Conservation (phyloP, 306 rosid genomes). For the Benincasa hispida region DNA sequence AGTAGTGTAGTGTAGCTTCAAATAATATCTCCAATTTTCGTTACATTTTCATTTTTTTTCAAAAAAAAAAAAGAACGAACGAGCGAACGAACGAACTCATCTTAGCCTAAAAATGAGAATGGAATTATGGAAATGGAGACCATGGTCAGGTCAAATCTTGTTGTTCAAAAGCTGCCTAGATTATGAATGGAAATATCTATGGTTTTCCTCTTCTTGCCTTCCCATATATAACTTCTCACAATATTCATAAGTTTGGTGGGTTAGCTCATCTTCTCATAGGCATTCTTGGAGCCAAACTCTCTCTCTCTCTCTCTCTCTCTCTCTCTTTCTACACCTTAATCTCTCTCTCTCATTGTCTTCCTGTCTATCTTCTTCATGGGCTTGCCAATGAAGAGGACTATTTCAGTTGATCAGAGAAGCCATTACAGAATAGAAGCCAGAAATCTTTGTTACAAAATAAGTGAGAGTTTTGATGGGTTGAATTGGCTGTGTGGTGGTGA, state of each 20-base stretch:
- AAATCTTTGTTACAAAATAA: constrained; percentile 49
- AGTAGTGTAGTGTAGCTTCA: not conserved
- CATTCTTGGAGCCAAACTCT: constrained; percentile 13
- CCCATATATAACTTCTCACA: constrained; percentile 14
- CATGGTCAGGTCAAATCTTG: constrained; percentile 17
- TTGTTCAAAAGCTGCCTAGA: constrained; percentile 7
- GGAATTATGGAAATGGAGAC: constrained; percentile 12
- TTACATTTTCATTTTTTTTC: no score
- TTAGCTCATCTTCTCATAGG: constrained; percentile 60
- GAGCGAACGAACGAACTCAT: not conserved
- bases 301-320: not conserved
- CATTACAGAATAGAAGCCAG: constrained; percentile 44
- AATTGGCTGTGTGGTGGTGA: constrained; percentile 32
- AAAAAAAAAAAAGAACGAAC: not conserved
- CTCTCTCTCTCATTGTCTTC: constrained; percentile 1
- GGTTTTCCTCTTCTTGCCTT: constrained; percentile 21
- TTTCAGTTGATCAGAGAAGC: constrained; percentile 27
- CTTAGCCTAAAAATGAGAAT: constrained; percentile 18
- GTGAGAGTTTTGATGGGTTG: constrained; percentile 37
- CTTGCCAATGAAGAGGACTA: constrained; percentile 23
- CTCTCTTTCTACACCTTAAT: constrained; percentile 9
- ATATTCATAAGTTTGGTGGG: constrained; percentile 45
- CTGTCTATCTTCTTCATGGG: constrained; percentile 28
- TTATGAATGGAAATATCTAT: constrained; percentile 15
- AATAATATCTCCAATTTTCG: not conserved